Base-by-base conservation (phyloP, 1,284 basidiomycete genomes). In the Fomitopsis palustris region DNA sequence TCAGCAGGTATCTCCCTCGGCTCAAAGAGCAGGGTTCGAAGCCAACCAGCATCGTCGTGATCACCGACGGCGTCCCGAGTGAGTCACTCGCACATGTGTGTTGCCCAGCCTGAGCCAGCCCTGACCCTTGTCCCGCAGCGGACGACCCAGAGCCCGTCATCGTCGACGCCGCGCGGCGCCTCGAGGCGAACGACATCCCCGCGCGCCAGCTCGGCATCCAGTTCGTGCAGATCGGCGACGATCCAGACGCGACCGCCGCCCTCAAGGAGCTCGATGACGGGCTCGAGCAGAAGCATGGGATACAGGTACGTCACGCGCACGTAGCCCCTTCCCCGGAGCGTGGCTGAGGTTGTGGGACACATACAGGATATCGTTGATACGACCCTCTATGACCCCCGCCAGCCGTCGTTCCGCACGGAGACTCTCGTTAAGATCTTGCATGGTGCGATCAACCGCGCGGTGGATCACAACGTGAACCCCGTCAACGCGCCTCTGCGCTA, bases 191-290 rank as follows among this genome's bases (percentile, higher is more conserved):
- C 53, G 37, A 10, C 7, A 35, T 54, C 16, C 53, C 53, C 17
- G 9, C 27, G 1, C 35, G 25, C 23, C 70, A 84, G 74, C 70
- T 80, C 19, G 77, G 80, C 4, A 80, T 86, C 27, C 82, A 83
- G 59, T 85, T 85, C 58, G 77, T 86, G 12, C 83, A 86, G 59
- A 75, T 84, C 52, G 82, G 84, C 6, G 62, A 76, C 52, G 74
- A 74, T 53, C 62, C 62, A 1, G 61, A 60, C 1, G 84, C 83
- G 3, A 75, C 77, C 0, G 67, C 71, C 54, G 81, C 75, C 38
- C 70, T 85, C 17, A 60, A 77, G 5, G 76, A 75, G 3, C 75
- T 68, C 6, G 67, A 60, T 23, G 75, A 74, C 29, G 65, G n/a
- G 3, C 41, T 61, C 56, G 72, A 67, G 42, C 70, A 69, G 21